Evolutionary conservation across 2,329 filamentous ascomycete species (phyloP), one percentile per base, ranked within the genome.

Genomic region (Byssochlamys sp.): DNA sequence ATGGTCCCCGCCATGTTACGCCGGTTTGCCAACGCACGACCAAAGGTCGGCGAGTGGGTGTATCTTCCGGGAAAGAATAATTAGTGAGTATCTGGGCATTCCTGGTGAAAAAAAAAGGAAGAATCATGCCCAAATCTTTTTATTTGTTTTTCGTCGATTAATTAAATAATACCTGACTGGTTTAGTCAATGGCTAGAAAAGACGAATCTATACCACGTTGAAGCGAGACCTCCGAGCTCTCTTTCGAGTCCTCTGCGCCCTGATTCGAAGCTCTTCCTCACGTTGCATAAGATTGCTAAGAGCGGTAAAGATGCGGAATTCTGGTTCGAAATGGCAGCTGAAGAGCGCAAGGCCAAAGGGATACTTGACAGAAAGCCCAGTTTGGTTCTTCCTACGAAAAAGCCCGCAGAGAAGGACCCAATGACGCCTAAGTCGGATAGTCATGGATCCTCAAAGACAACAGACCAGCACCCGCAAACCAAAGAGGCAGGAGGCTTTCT

Each of bases 161-260:
- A 19, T 45, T 6, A 9, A 19, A 19, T 4, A 19, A 7, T 45
- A 19, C 2, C 39, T 45, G n/a, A 45, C n/a, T 10, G n/a, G 14
- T 7, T n/a, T 45, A 61, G 60, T 48, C 39, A 49, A 35, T 57
- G 52, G 56, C n/a, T 59, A 4, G 55, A 61, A 4, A 58, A 56
- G 33, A 61, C 55, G 31, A 53, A 27, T 4, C 31, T 61, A 10
- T 61, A 27, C 39, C 54, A 52, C 1, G n/a, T 60, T 5, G 35
- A 50, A 19, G 49, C 51, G 7, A 24, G 55, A 2, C 45, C 56
- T 2, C 58, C 56, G 3, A 24, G 29, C 7, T 26, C 52, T 7
- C 53, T 56, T 26, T 12, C 49, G 2, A 5, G 29, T 14, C 49
- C 31, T 2, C 52, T 50, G 1, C 55, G 39, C 14, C 14, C 52